Evolutionary conservation across 352 stramenopile genomes (phyloP).

Genomic region (Phytophthora parvispora): DNA sequence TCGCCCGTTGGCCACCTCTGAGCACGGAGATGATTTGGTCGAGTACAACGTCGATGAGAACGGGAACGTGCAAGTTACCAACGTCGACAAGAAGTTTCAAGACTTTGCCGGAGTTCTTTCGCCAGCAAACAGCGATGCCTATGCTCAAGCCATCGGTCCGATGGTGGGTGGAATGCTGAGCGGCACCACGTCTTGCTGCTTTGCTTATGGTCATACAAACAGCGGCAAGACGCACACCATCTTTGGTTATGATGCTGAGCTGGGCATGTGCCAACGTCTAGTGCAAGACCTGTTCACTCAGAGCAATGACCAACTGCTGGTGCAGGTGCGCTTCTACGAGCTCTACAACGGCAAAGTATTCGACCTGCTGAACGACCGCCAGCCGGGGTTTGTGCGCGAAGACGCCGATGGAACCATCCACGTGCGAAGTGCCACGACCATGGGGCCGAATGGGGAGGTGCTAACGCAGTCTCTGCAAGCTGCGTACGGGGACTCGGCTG

Average conservation of each 20-base stretch:
- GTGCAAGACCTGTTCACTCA: constrained; percentile 44
- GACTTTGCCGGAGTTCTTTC: constrained; percentile 51
- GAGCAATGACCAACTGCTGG: constrained; percentile 15
- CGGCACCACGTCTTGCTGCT: constrained; percentile 59
- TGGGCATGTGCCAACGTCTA: constrained; percentile 51
- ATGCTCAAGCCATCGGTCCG: constrained; percentile 37
- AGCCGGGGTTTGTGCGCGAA: constrained; percentile 58
- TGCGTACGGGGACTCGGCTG: constrained; percentile 33
- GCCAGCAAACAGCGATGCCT: constrained; percentile 38
- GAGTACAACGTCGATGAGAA: constrained; percentile 21
- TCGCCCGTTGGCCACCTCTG: constrained; percentile 37
- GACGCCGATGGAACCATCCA: constrained; percentile 54
- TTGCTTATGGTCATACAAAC: constrained; percentile 70
- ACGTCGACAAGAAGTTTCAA: constrained; percentile 34
- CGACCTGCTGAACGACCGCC: constrained; percentile 57
- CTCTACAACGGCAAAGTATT: constrained; percentile 71
- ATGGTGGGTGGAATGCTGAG: constrained; percentile 34
- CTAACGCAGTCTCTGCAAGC: constrained; percentile 52
- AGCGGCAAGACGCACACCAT: constrained; percentile 76
- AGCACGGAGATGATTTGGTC: constrained; percentile 31
- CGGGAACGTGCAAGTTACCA: not conserved
- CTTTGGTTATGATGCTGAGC: constrained; percentile 57
- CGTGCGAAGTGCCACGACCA: constrained; percentile 60
- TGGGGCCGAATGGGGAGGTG: constrained; percentile 50
- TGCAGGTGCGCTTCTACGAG: constrained; percentile 69